Base-by-base conservation (phyloP, 139 green algal genomes). In the Penium margaritaceum region DNA sequence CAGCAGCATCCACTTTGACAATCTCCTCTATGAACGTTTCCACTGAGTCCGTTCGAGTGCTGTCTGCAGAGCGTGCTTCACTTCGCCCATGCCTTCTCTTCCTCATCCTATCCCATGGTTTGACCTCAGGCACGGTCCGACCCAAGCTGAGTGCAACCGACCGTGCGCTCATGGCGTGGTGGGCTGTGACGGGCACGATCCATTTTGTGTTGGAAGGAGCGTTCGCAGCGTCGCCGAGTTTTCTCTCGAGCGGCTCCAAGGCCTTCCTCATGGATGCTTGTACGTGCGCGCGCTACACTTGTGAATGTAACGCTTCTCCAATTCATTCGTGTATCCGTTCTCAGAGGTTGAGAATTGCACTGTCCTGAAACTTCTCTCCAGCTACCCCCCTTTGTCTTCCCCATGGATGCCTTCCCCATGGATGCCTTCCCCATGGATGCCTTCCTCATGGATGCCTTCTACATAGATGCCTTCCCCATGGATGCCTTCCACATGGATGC, bases 201-300 rank as follows among this genome's bases (percentile, higher is more conserved):
- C 90, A 95, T 61, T 71, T 95, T 2, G 65, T 95, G 1, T 80
- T 96, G 2, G 90, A 96, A 70, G 90, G 89, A 38, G 64, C 77
- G 27, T 87, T 93, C 29, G 90, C 93, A 5, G 30, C 86, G 14
- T 85, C 85, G 62, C 67, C 79, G 14, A 81, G 86, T 12, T 95
- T 94, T 64, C 94, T 87, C 65, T 78, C 87, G 53, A 82, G 89
- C 61, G 76, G 78, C 0, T 81, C 75, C 9, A 82, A 82, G 72
- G 88, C 89, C 71, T 85, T 91, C 35, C 72, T 95, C 5, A 80
- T 80, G 0, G 87, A 95, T 34, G 85, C 89, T n/a, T 95, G 89
- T 75, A 66, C 33, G 34, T 46, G 14, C 32, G 29, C 29, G 14
- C 1, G n/a, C 17, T 19, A 54, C 17, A 15, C 19, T 19, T 19